Conservation (phyloP, 495 filamentous ascomycete genomes). For the Hypoxylon subgilvum region DNA sequence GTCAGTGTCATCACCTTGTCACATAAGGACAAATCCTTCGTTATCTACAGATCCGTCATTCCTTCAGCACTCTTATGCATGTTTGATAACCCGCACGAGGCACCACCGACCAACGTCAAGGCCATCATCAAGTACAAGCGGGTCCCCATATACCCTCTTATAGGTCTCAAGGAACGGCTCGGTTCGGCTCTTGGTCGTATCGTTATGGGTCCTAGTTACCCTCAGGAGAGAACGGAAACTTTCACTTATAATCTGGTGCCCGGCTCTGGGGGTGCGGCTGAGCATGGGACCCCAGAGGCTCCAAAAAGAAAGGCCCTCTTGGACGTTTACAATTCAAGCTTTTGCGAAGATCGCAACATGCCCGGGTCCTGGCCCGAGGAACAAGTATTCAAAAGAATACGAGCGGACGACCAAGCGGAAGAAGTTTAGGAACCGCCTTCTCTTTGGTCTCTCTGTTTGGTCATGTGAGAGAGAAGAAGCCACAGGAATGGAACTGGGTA, state of each 20-base stretch:
- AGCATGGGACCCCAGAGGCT: conserved; percentile 25
- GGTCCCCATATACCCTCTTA: conserved; percentile 52
- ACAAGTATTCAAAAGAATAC: too few species aligned
- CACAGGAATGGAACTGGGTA: too few species aligned
- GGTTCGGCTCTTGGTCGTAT: conserved; percentile 52
- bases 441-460: too few species aligned
- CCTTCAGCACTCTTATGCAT: conserved; percentile 47
- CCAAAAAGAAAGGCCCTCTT: conserved; percentile 26
- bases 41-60: conserved; percentile 52
- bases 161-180: conserved; percentile 56
- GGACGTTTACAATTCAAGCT: conserved; percentile 35
- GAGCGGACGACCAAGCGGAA: too few species aligned
- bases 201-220: too few species aligned
- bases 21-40: conserved; percentile 45
- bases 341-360: conserved; percentile 32
- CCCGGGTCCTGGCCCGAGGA: too few species aligned
- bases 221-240: too few species aligned
- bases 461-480: too few species aligned
- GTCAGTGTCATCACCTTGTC: conserved; percentile 50
- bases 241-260: too few species aligned
- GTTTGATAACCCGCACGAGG: conserved; percentile 46
- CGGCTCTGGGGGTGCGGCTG: too few species aligned
- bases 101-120: conserved; percentile 23
- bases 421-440: too few species aligned
- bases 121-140: conserved; percentile 46